phyloP scores from a whole-genome alignment of 192 early-diverging fungal species.

The Podila horticola region DNA sequence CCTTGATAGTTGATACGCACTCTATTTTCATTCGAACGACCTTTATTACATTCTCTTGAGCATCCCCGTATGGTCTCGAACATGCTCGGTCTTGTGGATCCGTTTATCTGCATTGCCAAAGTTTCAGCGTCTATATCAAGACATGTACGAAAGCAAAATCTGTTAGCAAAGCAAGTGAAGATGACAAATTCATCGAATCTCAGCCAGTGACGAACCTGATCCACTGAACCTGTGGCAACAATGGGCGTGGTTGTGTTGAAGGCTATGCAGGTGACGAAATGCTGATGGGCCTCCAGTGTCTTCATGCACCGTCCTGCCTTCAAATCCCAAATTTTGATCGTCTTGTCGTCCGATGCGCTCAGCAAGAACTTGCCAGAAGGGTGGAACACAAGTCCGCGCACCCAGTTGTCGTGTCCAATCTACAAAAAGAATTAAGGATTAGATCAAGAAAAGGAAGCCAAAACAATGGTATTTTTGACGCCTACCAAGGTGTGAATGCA shows the following conservation, averaged over 20 bases:
- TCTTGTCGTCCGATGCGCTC: constrained; percentile 91
- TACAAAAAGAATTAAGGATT: constrained; percentile 31
- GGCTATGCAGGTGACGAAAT: constrained; percentile 91
- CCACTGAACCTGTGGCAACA: constrained; percentile 89
- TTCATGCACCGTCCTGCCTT: constrained; percentile 84
- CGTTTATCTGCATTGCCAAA: constrained; percentile 49
- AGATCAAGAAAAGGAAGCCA: constrained; percentile 7
- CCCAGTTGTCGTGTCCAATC: constrained; percentile 94
- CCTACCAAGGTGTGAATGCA: constrained; percentile 82
- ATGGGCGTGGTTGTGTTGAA: constrained; percentile 72
- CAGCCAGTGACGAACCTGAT: constrained; percentile 53
- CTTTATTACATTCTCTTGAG: too few species aligned
- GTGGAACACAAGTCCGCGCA: constrained; percentile 86
- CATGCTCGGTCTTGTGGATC: neutral
- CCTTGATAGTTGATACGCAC: too few species aligned
- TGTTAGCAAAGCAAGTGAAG: neutral
- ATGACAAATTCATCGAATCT: neutral
- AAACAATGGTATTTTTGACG: neutral
- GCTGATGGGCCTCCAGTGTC: constrained; percentile 84
- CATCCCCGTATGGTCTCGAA: too few species aligned
- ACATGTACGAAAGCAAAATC: neutral
- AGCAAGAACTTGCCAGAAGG: constrained; percentile 86
- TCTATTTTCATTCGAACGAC: too few species aligned
- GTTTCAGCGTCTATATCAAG: constrained; percentile 21
- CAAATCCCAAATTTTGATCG: constrained; percentile 91